Percentiles rank a stretch among this genome's conserved stretches.
Conservation (phyloP, 1,284 basidiomycete species). For the Ganoderma sinense region DNA sequence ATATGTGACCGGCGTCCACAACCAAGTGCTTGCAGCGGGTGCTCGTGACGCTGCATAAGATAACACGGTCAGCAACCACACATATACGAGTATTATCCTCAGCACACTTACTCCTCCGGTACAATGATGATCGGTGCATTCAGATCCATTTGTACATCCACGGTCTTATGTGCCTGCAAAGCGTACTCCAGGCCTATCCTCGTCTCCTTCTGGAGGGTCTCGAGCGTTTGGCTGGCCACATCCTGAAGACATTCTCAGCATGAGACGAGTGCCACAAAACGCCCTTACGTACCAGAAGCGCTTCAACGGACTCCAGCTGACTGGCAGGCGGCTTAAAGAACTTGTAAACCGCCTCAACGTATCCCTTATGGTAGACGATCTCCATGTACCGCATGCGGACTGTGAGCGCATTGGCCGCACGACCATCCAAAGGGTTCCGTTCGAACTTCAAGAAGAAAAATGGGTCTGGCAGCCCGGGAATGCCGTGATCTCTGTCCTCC, state of each 20-base stretch:
- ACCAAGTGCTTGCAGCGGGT: constrained; percentile 88
- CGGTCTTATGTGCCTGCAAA: constrained; percentile 91
- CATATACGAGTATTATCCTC: not conserved
- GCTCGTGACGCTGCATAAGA: constrained; percentile 67
- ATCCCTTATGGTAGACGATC: constrained; percentile 96
- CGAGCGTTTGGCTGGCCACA: constrained; percentile 94
- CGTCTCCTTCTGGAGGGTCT: constrained; percentile 95
- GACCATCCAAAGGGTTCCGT: constrained; percentile 91
- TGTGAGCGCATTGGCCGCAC: constrained; percentile 92
- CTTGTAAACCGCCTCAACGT: constrained; percentile 90
- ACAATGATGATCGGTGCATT: constrained; percentile 98
- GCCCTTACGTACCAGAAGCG: constrained; percentile 70
- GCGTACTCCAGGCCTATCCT: constrained; percentile 95
- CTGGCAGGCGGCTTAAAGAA: constrained; percentile 97
- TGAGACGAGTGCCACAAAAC: not conserved
- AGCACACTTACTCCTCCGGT: constrained; percentile 81
- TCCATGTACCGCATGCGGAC: constrained; percentile 97
- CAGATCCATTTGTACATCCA: constrained; percentile 96
- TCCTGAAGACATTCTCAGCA: constrained; percentile 56
- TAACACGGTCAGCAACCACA: constrained; percentile 6
- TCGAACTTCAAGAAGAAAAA: constrained; percentile 97
- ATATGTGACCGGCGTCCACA: constrained; percentile 97
- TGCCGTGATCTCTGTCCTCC: constrained; percentile 35
- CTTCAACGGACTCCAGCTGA: constrained; percentile 95
- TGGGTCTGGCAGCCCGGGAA: constrained; percentile 61